Evolutionary conservation across 257 asterid species (phyloP).

Genomic region (Vinca minor): DNA sequence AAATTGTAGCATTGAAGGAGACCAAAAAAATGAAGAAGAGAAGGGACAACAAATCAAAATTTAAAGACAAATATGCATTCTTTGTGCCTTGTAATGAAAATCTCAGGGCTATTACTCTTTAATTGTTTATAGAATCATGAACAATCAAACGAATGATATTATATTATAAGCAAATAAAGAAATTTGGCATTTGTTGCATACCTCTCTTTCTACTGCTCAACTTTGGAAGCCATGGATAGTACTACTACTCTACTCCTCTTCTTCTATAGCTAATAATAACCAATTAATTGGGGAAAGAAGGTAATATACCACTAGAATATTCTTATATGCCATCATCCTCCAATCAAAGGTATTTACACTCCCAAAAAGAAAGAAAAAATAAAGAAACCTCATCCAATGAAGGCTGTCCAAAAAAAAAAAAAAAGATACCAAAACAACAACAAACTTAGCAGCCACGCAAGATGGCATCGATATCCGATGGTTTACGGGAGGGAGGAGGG

Average conservation of each 20-base stretch:
- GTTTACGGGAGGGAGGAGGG: no score
- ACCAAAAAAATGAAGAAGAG: background rate
- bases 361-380: no score
- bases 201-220: background rate
- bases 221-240: no score
- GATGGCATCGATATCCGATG: background rate
- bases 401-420: background rate
- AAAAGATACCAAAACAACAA: background rate
- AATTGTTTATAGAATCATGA: background rate
- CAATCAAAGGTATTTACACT: no score
- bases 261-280: no score
- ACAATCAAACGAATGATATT: no score
- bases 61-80: background rate
- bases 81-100: background rate
- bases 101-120: background rate
- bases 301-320: constrained; percentile 5
- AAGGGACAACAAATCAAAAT: background rate
- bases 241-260: no score
- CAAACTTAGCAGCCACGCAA: background rate
- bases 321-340: background rate
- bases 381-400: background rate
- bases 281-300: background rate
- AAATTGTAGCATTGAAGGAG: background rate
- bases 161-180: no score
- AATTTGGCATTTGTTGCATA: background rate